Conservation (phyloP, 2,329 filamentous ascomycete species). For the Leptodontidium sp. region DNA sequence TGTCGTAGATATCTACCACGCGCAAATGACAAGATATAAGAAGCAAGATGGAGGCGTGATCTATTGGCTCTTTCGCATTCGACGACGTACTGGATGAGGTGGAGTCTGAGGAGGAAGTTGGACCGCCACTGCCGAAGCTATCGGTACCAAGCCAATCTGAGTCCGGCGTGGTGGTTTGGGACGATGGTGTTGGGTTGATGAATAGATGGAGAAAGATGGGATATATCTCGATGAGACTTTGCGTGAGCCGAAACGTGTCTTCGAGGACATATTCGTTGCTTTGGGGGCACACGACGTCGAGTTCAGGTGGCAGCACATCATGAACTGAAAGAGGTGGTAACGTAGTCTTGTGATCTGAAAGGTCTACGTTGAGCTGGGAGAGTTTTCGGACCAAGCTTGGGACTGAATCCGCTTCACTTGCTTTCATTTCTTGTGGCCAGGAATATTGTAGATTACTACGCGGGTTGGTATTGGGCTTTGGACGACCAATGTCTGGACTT, state of each 20-base stretch:
- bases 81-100: neutral
- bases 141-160: neutral
- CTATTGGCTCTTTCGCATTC: slow-evolving; percentile 22
- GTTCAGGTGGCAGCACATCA: slow-evolving; percentile 17
- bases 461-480: neutral
- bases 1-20: slow-evolving; percentile 38
- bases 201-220: slow-evolving; percentile 34
- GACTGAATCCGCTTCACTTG: slow-evolving; percentile 4
- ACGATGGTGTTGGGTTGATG: slow-evolving; percentile 6
- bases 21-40: slow-evolving; percentile 42
- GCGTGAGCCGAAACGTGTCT: slow-evolving; percentile 35
- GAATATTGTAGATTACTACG: neutral
- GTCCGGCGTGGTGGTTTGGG: slow-evolving; percentile 15
- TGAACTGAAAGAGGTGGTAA: slow-evolving; percentile 40
- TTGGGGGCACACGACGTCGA: neutral
- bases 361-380: slow-evolving; percentile 36
- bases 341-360: slow-evolving; percentile 33
- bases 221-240: slow-evolving; percentile 38
- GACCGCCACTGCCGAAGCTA: neutral
- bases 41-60: slow-evolving; percentile 38
- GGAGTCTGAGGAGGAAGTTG: neutral
- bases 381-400: slow-evolving; percentile 34
- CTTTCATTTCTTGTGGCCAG: neutral
- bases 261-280: slow-evolving; percentile 29
- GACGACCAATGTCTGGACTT: neutral